Conservation (phyloP, 371 early-diverging fungal species). For the Umbelopsis sp. region DNA sequence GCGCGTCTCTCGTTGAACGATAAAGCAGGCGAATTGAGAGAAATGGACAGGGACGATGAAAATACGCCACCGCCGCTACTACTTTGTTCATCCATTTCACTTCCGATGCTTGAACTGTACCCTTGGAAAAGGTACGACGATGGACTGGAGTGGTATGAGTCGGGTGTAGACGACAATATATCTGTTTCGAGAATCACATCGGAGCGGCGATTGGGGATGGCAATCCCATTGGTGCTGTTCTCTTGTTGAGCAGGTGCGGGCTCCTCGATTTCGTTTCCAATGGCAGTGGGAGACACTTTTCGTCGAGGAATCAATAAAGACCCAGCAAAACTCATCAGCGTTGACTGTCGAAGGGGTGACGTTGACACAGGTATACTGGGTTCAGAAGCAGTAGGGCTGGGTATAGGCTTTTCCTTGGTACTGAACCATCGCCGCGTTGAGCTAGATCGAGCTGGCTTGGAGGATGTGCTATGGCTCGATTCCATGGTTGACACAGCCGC, state of each 20-base stretch:
- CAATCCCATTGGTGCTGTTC: constrained; percentile 5
- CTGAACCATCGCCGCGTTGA: neutral
- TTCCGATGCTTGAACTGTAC: neutral
- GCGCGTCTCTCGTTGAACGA: neutral
- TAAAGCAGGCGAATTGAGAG: constrained; percentile 6
- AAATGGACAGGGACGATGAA: neutral
- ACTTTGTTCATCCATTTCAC: neutral
- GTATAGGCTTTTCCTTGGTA: neutral
- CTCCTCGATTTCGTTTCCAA: constrained; percentile 3
- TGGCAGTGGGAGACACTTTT: neutral
- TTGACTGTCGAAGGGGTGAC: neutral
- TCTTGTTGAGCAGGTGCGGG: constrained; percentile 2
- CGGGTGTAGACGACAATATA: neutral
- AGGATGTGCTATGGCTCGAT: neutral
- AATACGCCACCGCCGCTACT: neutral
- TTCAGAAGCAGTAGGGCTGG: constrained; percentile 4
- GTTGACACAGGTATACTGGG: constrained; percentile 6
- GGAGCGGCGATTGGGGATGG: neutral
- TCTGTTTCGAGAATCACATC: neutral
- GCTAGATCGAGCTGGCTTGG: neutral
- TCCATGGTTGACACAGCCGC: neutral
- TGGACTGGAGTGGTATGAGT: neutral
- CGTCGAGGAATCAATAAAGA: neutral
- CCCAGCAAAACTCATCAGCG: constrained; percentile 2
- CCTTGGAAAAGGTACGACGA: neutral